These are phyloP conservation scores for Sclerotinia minor DNA, from an alignment of 2,329 filamentous ascomycete genomes.

Conservation along the genomic window DNA sequence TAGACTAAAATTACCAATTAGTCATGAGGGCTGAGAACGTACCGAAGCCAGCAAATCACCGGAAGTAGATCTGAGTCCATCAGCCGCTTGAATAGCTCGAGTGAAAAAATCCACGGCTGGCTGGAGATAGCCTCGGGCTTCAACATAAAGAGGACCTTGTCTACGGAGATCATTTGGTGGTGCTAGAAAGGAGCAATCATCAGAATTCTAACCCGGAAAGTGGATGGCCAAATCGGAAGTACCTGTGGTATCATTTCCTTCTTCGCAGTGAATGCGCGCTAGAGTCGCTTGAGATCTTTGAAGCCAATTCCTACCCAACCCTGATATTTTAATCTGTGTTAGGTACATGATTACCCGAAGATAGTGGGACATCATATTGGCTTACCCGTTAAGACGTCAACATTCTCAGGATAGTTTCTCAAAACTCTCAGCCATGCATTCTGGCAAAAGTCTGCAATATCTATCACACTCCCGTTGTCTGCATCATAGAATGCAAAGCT, in stretches of 20 bases:
- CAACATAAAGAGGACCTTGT: conserved; percentile 49
- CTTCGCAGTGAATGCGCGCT: conserved; percentile 49
- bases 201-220: conserved; percentile 26
- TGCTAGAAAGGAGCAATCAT: conserved; percentile 39
- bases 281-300: conserved; percentile 52
- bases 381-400: conserved; percentile 47
- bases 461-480: conserved; percentile 48
- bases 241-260: conserved; percentile 42
- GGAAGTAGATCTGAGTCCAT: conserved; percentile 42
- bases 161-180: conserved; percentile 41
- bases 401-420: conserved; percentile 47
- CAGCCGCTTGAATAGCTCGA: conserved; percentile 48
- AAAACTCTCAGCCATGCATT: conserved; percentile 49
- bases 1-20: neutral
- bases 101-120: conserved; percentile 54
- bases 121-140: conserved; percentile 52
- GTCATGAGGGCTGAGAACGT: neutral
- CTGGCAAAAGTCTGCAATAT: conserved; percentile 53
- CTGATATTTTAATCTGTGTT: conserved; percentile 37
- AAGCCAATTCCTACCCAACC: conserved; percentile 53
- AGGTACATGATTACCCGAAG: neutral
- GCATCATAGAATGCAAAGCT: conserved; percentile 51
- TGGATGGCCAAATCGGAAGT: conserved; percentile 27
- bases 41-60: conserved; percentile 50
- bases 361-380: neutral